These are phyloP conservation scores for Corynespora cassiicola DNA, from an alignment of 2,329 filamentous ascomycete genomes.

Conservation along the genomic window DNA sequence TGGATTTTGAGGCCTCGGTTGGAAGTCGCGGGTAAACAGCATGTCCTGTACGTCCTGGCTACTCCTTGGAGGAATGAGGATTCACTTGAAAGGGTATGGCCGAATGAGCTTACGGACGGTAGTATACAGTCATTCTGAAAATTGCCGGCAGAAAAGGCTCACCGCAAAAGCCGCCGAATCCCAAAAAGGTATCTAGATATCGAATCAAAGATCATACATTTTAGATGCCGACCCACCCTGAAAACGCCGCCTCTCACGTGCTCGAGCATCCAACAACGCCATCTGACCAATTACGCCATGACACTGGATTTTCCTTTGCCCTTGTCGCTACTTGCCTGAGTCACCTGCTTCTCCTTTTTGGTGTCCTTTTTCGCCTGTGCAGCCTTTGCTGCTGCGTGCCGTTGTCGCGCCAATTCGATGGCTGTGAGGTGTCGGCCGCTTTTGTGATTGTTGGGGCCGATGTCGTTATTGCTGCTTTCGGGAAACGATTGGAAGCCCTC, in stretches of 20 bases:
- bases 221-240: conserved; percentile 8
- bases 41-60: background rate
- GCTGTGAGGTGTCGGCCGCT: conserved; percentile 38
- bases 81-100: conserved; percentile 12
- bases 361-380: conserved; percentile 41
- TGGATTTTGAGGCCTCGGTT: background rate
- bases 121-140: conserved; percentile 7
- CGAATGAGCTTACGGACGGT: conserved; percentile 19
- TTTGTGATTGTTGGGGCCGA: conserved; percentile 23
- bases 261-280: background rate
- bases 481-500: conserved; percentile 58
- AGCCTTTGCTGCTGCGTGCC: conserved; percentile 57
- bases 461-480: conserved; percentile 44
- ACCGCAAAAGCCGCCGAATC: conserved; percentile 17
- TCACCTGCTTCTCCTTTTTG: conserved; percentile 20
- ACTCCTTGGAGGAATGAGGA: conserved; percentile 1
- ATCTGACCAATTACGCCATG: conserved; percentile 26
- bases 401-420: conserved; percentile 64
- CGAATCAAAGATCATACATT: conserved; percentile 30
- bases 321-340: conserved; percentile 16
- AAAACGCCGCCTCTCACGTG: conserved; percentile 16
- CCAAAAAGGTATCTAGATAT: conserved; percentile 38
- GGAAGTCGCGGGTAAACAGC: background rate
- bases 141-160: conserved; percentile 22
- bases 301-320: conserved; percentile 31